Evolutionary conservation across 371 early-diverging fungal genomes (phyloP).

Genomic region (Chytridium lagenaria): DNA sequence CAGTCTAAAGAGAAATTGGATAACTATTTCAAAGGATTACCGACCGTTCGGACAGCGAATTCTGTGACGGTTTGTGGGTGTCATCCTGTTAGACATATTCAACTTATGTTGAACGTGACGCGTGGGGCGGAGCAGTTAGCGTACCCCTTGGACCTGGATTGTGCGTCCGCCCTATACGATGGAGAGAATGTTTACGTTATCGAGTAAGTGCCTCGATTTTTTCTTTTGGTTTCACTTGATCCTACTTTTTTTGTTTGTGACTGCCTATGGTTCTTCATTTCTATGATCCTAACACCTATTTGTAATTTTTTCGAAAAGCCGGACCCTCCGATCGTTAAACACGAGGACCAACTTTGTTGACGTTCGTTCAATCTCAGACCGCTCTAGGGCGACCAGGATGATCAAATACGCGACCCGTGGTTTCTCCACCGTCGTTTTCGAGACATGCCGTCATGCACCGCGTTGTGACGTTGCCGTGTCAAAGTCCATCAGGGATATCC

Average conservation of each 20-base stretch:
- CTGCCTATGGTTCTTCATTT: no score
- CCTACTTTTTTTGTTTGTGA: no score
- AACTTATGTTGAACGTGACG: conserved; percentile 39
- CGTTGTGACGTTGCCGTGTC: conserved; percentile 33
- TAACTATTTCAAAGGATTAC: conserved; percentile 9
- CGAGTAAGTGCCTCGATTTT: no score
- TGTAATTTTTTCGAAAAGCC: background rate
- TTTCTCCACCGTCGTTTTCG: conserved; percentile 36
- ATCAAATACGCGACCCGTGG: conserved; percentile 33
- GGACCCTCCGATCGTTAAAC: conserved; percentile 38
- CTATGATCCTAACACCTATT: background rate
- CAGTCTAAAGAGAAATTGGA: no score
- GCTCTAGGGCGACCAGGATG: conserved; percentile 32
- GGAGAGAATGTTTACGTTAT: conserved; percentile 37
- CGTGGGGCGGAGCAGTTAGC: conserved; percentile 32
- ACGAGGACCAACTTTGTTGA: conserved; percentile 43
- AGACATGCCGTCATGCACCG: conserved; percentile 33
- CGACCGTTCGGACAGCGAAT: conserved; percentile 39
- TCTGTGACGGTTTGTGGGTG: conserved; percentile 32
- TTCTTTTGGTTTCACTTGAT: no score
- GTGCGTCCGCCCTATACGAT: conserved; percentile 38
- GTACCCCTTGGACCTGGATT: conserved; percentile 39
- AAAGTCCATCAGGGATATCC: conserved; percentile 1
- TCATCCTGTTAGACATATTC: conserved; percentile 36
- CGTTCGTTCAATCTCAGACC: conserved; percentile 21